Evolutionary conservation across 2,329 filamentous ascomycete species (phyloP).

Genomic region (Penicillium sp.): DNA sequence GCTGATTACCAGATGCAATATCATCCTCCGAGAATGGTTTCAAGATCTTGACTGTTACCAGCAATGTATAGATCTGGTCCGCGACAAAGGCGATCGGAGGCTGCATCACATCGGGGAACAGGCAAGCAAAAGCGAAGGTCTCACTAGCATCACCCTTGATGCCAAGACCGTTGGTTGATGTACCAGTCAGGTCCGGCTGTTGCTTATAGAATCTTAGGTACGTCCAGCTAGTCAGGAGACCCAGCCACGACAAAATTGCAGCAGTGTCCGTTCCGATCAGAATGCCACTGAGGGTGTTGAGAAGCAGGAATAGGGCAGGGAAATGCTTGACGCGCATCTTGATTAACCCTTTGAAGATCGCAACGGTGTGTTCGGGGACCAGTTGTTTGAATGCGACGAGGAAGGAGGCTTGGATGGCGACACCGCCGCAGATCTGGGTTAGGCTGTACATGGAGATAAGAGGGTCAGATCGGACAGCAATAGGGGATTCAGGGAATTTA

Average conservation of each 20-base stretch:
- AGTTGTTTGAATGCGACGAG: slow-evolving; percentile 97
- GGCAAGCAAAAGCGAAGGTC: slow-evolving; percentile 92
- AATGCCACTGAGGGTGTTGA: slow-evolving; percentile 67
- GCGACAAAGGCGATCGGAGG: slow-evolving; percentile 73
- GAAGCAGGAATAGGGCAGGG: slow-evolving; percentile 71
- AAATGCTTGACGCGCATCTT: slow-evolving; percentile 85
- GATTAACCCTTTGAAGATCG: slow-evolving; percentile 82
- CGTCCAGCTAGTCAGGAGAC: slow-evolving; percentile 86
- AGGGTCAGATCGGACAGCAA: slow-evolving; percentile 10
- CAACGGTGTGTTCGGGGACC: slow-evolving; percentile 93
- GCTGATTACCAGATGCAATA: slow-evolving; percentile 69
- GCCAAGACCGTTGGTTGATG: slow-evolving; percentile 53
- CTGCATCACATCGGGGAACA: slow-evolving; percentile 85
- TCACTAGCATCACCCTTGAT: slow-evolving; percentile 91
- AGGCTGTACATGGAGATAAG: slow-evolving; percentile 53
- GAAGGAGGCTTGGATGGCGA: slow-evolving; percentile 87
- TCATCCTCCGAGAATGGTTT: slow-evolving; percentile 83
- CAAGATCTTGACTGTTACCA: slow-evolving; percentile 76
- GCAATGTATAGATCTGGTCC: slow-evolving; percentile 69
- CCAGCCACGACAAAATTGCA: slow-evolving; percentile 74
- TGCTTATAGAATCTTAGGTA: slow-evolving; percentile 93
- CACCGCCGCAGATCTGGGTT: slow-evolving; percentile 82
- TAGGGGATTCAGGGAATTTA: not conserved
- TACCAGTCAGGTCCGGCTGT: slow-evolving; percentile 55
- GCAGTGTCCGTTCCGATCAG: slow-evolving; percentile 71